Conservation (phyloP, 176 grass and related monocot species). For the Puccinellia tenuiflora region DNA sequence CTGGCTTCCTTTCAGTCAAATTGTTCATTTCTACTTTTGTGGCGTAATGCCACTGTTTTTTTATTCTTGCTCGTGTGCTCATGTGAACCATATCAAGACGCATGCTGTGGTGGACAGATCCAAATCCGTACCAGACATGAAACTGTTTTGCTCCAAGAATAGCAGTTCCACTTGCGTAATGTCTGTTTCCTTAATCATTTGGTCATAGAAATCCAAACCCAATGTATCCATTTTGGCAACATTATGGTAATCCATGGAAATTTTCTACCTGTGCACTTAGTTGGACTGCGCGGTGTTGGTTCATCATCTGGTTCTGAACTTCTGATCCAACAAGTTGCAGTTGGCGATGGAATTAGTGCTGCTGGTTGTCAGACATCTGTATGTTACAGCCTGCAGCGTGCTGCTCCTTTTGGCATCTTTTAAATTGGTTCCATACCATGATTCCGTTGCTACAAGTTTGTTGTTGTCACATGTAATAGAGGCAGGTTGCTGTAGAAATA, state of each 20-base stretch:
- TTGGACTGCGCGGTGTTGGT: not conserved
- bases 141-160: not conserved
- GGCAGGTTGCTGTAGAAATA: not conserved
- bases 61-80: slow-evolving; percentile 12
- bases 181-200: not conserved
- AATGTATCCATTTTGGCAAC: not conserved
- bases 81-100: slow-evolving; percentile 4
- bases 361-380: not conserved
- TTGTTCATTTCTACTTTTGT: slow-evolving; percentile 9
- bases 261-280: not conserved
- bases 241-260: not conserved
- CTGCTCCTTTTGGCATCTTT: slow-evolving; percentile 36
- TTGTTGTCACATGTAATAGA: not conserved
- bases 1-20: slow-evolving; percentile 32
- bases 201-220: not conserved
- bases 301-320: slow-evolving; percentile 6
- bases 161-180: not conserved
- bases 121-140: not conserved
- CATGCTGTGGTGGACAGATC: not conserved
- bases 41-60: slow-evolving; percentile 21
- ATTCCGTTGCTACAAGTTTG: not conserved
- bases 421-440: not conserved
- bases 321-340: not conserved
- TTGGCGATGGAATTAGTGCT: not conserved
- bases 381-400: slow-evolving; percentile 11